Evolutionary conservation across 2,329 filamentous ascomycete species (phyloP).

Genomic region (Nemania sp.): DNA sequence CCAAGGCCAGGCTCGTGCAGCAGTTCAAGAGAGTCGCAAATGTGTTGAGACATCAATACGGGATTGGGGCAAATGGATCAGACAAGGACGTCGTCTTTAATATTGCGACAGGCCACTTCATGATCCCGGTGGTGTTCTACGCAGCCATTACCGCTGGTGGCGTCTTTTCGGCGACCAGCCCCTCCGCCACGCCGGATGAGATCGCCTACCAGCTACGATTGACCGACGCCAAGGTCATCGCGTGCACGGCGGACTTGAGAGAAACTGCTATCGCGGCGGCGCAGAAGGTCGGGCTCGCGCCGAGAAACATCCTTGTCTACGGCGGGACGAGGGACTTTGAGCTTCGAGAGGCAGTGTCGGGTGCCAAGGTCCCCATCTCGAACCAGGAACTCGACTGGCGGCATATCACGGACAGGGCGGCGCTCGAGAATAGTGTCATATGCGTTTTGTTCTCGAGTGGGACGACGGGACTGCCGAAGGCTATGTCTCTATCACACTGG

Average conservation of each 20-base stretch:
- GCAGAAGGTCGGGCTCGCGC: slow-evolving; percentile 48
- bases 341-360: slow-evolving; percentile 38
- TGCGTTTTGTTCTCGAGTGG: slow-evolving; percentile 54
- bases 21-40: slow-evolving; percentile 59
- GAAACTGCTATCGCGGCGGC: slow-evolving; percentile 55
- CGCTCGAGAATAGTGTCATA: slow-evolving; percentile 48
- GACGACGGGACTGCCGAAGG: slow-evolving; percentile 55
- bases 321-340: slow-evolving; percentile 43
- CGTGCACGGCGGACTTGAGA: slow-evolving; percentile 54
- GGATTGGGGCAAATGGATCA: slow-evolving; percentile 29
- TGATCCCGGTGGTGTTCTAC: slow-evolving; percentile 36
- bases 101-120: slow-evolving; percentile 34
- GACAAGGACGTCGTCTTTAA: slow-evolving; percentile 35
- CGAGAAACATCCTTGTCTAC: slow-evolving; percentile 56
- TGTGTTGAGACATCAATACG: slow-evolving; percentile 51
- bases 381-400: slow-evolving; percentile 54
- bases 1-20: slow-evolving; percentile 53
- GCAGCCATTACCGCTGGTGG: slow-evolving; percentile 33
- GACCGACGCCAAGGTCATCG: slow-evolving; percentile 45
- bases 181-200: slow-evolving; percentile 33
- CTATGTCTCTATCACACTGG: slow-evolving; percentile 50
- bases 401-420: slow-evolving; percentile 53
- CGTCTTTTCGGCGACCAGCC: slow-evolving; percentile 35
- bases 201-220: slow-evolving; percentile 45
- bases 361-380: slow-evolving; percentile 41